phyloP scores from a whole-genome alignment of 2,329 filamentous ascomycete genomes.

The Colletotrichum sublineola region DNA sequence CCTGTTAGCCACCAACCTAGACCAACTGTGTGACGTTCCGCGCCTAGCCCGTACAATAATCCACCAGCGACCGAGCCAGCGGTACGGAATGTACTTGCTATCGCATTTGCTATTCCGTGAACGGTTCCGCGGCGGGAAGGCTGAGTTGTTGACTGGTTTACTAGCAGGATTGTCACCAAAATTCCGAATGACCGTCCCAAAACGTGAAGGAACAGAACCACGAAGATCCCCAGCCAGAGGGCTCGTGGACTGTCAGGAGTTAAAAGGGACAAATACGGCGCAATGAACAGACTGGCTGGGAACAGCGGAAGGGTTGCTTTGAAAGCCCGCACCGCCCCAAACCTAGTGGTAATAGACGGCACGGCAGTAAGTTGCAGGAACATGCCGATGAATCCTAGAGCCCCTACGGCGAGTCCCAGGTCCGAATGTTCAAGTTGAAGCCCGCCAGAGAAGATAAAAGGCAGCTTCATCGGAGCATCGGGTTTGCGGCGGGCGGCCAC shows the following conservation, averaged over 20 bases:
- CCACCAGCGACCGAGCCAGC: background rate
- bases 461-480: background rate
- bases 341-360: background rate
- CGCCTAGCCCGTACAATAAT: background rate
- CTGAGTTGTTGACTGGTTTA: slow-evolving; percentile 2
- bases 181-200: slow-evolving; percentile 1
- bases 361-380: slow-evolving; percentile 1
- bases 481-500: slow-evolving; percentile 6
- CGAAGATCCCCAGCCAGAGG: background rate
- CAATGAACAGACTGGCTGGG: background rate
- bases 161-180: background rate
- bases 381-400: background rate
- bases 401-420: background rate
- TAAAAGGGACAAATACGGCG: background rate
- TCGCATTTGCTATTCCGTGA: slow-evolving; percentile 13
- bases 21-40: background rate
- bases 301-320: slow-evolving; percentile 11
- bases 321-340: slow-evolving; percentile 1
- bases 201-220: background rate
- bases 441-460: background rate
- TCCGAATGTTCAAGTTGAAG: slow-evolving; percentile 4
- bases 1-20: slow-evolving; percentile 9
- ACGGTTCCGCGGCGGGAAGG: slow-evolving; percentile 9
- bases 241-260: background rate
- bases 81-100: slow-evolving; percentile 6